phyloP scores from a whole-genome alignment of 2,329 filamentous ascomycete genomes.

The Cercospora sojina region DNA sequence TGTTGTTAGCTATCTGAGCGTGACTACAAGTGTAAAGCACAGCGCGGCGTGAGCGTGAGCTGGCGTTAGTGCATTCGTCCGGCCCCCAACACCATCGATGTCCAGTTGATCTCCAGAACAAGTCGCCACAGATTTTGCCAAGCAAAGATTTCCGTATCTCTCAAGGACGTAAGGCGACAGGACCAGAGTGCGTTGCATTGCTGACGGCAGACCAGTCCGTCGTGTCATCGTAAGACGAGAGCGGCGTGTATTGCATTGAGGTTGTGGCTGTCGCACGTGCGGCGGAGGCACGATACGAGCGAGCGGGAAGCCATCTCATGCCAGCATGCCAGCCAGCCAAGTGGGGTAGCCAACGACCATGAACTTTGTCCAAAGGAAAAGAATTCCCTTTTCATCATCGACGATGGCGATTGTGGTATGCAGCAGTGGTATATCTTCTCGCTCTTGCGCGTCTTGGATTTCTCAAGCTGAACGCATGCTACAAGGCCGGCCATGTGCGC shows the following conservation, averaged over 20 bases:
- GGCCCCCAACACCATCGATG: background rate
- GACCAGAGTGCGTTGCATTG: background rate
- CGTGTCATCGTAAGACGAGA: background rate
- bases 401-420: slow-evolving; percentile 15
- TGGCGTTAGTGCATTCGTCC: slow-evolving; percentile 1
- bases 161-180: background rate
- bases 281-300: slow-evolving; percentile 3
- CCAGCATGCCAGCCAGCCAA: slow-evolving; percentile 8
- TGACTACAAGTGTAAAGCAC: background rate
- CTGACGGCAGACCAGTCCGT: background rate
- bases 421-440: slow-evolving; percentile 2
- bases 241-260: background rate
- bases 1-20: slow-evolving; percentile 29
- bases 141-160: background rate
- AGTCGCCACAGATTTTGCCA: background rate
- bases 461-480: slow-evolving; percentile 33
- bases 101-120: background rate
- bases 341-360: slow-evolving; percentile 19
- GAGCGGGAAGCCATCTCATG: slow-evolving; percentile 10
- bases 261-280: slow-evolving; percentile 8
- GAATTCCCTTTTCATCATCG: slow-evolving; percentile 14
- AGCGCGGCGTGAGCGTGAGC: slow-evolving; percentile 22
- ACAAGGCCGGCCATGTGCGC: slow-evolving; percentile 18
- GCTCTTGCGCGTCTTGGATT: slow-evolving; percentile 20
- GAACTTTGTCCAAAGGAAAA: slow-evolving; percentile 26